Base-by-base conservation (phyloP, 1,139 yeast genomes). In the Candida freyschussii region DNA sequence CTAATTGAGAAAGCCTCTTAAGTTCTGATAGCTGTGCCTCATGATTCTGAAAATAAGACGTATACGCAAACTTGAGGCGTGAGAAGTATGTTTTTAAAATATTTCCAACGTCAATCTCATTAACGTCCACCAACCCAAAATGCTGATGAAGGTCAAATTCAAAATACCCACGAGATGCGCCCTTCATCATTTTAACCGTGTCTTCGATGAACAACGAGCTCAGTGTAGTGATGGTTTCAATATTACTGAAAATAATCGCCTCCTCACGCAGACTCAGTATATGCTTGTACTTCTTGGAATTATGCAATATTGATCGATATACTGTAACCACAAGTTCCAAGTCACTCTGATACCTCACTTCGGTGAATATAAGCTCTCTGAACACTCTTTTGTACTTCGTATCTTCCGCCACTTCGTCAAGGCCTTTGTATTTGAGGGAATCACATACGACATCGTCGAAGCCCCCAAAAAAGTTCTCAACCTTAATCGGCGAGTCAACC, bases 161-260 rank as follows among this genome's bases (percentile, higher is more conserved):
- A 21, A 39, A 9, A 24, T 29, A 47, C 7, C 41, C 39, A 18
- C 33, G 40, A n/a, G 34, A 33, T 2, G 22, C 32, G 11, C 28
- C 9, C n/a, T 30, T 24, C 32, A 30, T 21, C 13, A 16, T 21
- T 12, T 45, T 40, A 4, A 32, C 39, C 4, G 58, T 21, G 4
- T 51, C 43, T 7, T 45, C 44, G 5, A 50, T 25, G 13, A 62
- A 48, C 6, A 55, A 33, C 10, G 42, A 39, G 36, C 62, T 57
- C 11, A 63, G 39, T 2, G 60, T 57, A 5, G 54, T 34, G 7
- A 63, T 53, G 1, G 65, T 55, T 11, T 53, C 61, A 16, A 62
- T 36, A 34, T 62, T 61, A 3, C 65, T 63, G 45, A 63, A 62
- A 4, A 63, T 38, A 6, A 51, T 30, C 2, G 53, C 24, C 33